Base-by-base conservation (phyloP, 495 filamentous ascomycete genomes). In the Aspergillus wentii region DNA sequence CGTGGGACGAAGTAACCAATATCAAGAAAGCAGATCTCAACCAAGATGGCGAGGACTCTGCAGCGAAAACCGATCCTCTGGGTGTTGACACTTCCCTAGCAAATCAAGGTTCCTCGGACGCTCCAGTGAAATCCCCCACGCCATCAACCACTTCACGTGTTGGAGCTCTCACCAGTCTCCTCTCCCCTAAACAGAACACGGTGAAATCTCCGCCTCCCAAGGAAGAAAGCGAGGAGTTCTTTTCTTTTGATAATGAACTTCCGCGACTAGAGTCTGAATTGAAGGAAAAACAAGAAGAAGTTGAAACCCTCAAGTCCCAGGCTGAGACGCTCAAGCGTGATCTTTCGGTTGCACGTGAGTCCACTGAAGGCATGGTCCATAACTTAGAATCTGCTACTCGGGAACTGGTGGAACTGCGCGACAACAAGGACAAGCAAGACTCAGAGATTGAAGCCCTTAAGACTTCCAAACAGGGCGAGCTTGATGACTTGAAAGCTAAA, bases 211-310 rank as follows among this genome's bases (percentile, higher is more conserved):
- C 54, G 1, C 16, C 23, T 22, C 33, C 40, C 2, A 66, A 74
- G 15, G 69, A 74, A 33, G 62, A 67, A 4, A 70, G 62, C 33
- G 86, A 91, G 50, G 87, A 95, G 16, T 82, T 95, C 61, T 95
- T 95, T 62, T 92, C 86, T 5, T 94, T 87, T 44, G 86, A 88
- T 38, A 76, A 76, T 27, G 86, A 91, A 54, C 62, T 88, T 27
- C 80, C 81, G 11, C 73, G 79, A 13, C 48, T 88, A n/a, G 71
- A 81, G 38, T 57, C 64, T 1, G 77, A 81, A 45, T 49, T 87
- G 33, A 65, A 80, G 42, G 66, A 69, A 37, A 73, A 73, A 28
- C 78, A 87, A 41, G 67, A 74, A 21, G 81, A 89, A 51, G 72
- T 89, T 20, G 71, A 75, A 22, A 66, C 68, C 14, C 72, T 91